Evolutionary conservation across 306 rosid genomes (phyloP).

Genomic region (Dalbergia oliveri): DNA sequence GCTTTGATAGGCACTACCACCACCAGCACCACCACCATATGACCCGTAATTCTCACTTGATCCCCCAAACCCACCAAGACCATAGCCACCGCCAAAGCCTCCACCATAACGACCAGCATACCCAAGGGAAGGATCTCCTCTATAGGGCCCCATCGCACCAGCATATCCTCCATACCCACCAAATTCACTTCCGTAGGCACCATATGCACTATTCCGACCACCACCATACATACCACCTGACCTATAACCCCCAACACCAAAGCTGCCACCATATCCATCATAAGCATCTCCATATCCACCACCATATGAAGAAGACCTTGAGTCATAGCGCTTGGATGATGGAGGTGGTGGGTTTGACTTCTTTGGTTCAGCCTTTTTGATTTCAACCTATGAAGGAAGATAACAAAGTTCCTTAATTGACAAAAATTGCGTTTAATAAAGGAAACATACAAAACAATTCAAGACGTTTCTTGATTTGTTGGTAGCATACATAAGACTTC

Average conservation of each 20-base stretch:
- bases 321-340: constrained; percentile 82
- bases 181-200: constrained; percentile 85
- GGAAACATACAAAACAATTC: not conserved
- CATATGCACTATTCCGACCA: constrained; percentile 60
- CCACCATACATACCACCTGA: constrained; percentile 71
- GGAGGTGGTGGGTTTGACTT: constrained; percentile 81
- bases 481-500: too few species aligned
- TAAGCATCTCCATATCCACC: constrained; percentile 84
- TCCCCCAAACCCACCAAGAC: constrained; percentile 87
- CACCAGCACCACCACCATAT: constrained; percentile 62
- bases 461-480: too few species aligned
- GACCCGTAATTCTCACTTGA: constrained; percentile 80
- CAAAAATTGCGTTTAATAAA: not conserved
- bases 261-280: constrained; percentile 81
- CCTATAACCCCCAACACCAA: constrained; percentile 77
- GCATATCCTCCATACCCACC: constrained; percentile 87
- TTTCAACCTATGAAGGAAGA: constrained; percentile 78
- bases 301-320: constrained; percentile 77
- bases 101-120: constrained; percentile 89
- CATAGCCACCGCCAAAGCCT: constrained; percentile 84
- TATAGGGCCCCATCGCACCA: constrained; percentile 79
- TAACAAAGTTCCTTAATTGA: not conserved
- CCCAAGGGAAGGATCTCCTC: constrained; percentile 84
- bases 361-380: constrained; percentile 98
- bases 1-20: constrained; percentile 75